phyloP scores from a whole-genome alignment of 495 filamentous ascomycete genomes.

The Tuber magnatum region DNA sequence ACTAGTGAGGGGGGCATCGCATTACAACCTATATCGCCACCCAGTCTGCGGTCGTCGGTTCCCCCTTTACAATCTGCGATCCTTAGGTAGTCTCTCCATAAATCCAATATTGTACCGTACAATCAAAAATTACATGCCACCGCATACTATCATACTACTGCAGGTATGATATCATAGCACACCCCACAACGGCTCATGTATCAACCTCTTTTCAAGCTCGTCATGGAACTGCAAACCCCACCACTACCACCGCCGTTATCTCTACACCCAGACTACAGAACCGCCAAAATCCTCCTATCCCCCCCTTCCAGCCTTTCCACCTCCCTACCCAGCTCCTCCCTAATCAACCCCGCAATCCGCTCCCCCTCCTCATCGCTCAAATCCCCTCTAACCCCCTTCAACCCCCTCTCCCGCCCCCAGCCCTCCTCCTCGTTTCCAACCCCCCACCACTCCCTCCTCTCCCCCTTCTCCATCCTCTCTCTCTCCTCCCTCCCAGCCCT shows the following conservation, averaged over 20 bases:
- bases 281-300: slow-evolving; percentile 46
- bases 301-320: slow-evolving; percentile 47
- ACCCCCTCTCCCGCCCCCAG: not conserved
- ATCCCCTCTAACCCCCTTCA: slow-evolving; percentile 65
- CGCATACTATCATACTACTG: too few relatives aligned
- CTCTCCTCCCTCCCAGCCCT: slow-evolving; percentile 48
- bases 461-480: slow-evolving; percentile 43
- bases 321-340: slow-evolving; percentile 53
- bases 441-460: slow-evolving; percentile 57
- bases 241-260: not conserved
- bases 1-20: not conserved
- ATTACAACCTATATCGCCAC: too few relatives aligned
- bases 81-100: not conserved
- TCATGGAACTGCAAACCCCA: not conserved
- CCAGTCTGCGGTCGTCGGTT: not conserved
- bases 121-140: not conserved
- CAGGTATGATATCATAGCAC: too few relatives aligned
- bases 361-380: slow-evolving; percentile 78
- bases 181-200: not conserved
- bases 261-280: not conserved
- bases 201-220: not conserved
- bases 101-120: not conserved
- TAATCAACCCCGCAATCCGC: slow-evolving; percentile 55
- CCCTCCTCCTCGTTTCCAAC: slow-evolving; percentile 62
- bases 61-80: not conserved